Percentiles rank a stretch among this genome's conserved stretches.
Evolutionary conservation across 805 yeast species (phyloP).

Genomic region (Saturnispora zaruensis): DNA sequence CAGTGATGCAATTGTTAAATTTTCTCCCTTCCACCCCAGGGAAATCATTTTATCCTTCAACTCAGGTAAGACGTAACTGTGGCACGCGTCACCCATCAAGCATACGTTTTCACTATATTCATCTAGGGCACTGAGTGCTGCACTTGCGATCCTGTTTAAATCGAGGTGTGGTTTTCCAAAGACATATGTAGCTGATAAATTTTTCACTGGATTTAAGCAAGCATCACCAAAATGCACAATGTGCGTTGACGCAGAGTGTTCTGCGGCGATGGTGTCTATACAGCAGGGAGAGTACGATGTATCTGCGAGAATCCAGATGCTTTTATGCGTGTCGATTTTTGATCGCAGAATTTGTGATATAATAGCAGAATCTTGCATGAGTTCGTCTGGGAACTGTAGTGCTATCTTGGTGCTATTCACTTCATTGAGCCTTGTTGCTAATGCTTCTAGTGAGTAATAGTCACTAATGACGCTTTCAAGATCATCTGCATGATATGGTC

Average conservation of each 20-base stretch:
- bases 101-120: slow-evolving; percentile 38
- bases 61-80: slow-evolving; percentile 37
- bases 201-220: slow-evolving; percentile 71
- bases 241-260: slow-evolving; percentile 77
- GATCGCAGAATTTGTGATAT: slow-evolving; percentile 49
- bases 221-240: slow-evolving; percentile 95
- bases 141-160: slow-evolving; percentile 27
- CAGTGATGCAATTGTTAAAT: slow-evolving; percentile 33
- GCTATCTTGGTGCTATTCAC: slow-evolving; percentile 47
- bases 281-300: slow-evolving; percentile 95
- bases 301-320: slow-evolving; percentile 82
- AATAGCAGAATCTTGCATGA: slow-evolving; percentile 71
- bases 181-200: slow-evolving; percentile 68
- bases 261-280: slow-evolving; percentile 94
- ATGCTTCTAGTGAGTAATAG: slow-evolving; percentile 43
- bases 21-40: slow-evolving; percentile 6
- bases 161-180: slow-evolving; percentile 64
- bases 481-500: slow-evolving; percentile 22
- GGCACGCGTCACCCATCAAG: slow-evolving; percentile 70
- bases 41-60: slow-evolving; percentile 31
- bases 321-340: slow-evolving; percentile 23
- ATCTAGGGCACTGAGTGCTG: slow-evolving; percentile 36
- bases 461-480: slow-evolving; percentile 31
- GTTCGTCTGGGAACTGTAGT: slow-evolving; percentile 80
- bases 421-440: slow-evolving; percentile 18